Evolutionary conservation across 768 basidiomycete genomes (phyloP), one percentile per base, ranked within the genome.

Genomic region (Leucosporidium yakuticum): DNA sequence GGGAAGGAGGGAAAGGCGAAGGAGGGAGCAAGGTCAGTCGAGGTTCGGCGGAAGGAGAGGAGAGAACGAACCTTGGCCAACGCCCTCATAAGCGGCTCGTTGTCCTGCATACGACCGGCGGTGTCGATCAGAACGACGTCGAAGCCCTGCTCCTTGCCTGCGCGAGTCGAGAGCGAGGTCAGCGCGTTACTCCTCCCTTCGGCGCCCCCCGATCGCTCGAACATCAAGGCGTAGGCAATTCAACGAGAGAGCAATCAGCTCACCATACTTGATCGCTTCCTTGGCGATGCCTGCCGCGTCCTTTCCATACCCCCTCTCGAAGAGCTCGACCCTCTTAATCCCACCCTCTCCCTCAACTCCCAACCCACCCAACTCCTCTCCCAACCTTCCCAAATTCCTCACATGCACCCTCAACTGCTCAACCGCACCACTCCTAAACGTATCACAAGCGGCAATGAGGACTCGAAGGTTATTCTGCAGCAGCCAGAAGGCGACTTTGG

Each of bases 401-500:
- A 97, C 94, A 79, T 99, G 96, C 23, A 98, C 94, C 19, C 95
- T 85, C 47, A 99, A 83, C 78, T 99, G 96, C 80, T 99, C 96
- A 51, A 99, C 96, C 4, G 96, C 96, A 53, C 96, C 96, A 50
- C 75, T 87, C 85, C 95, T 82, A 82, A 99, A 99, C 11, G 96
- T 98, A 77, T 99, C 96, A 77, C 96, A 99, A 19, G 96, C 96
- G 53, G 96, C 96, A 74, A 99, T 98, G 72, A 99, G 82, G 50
- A 99, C 95, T 50, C 88, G 83, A 49, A 95, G 79, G 8, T 89
- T 87, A 76, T 99, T 99, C 79, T 99, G 96, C 63, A 99, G 87
- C 49, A 99, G 82, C 96, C 96, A 99, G 81, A 98, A 99, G 80
- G 92, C 94, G 60, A 99, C 95, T 81, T 99, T 99, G 53, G 89